Evolutionary conservation across 2,329 filamentous ascomycete genomes (phyloP), one percentile per base, ranked within the genome.

Genomic region (Plectosphaerella cucumerina): DNA sequence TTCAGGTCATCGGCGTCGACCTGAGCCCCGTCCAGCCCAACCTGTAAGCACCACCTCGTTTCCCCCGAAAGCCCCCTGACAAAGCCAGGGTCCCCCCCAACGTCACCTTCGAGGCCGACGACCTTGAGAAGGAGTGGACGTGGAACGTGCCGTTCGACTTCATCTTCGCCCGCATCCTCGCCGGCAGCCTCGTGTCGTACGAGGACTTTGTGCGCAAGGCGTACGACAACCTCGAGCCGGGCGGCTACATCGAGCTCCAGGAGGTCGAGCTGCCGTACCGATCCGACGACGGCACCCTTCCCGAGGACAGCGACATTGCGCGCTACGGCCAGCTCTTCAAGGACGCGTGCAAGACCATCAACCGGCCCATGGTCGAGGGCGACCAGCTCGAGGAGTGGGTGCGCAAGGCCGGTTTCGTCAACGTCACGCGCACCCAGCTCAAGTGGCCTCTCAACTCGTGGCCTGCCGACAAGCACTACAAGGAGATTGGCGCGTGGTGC

Each of bases 51-150:
- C 58, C 57, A 37, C 5, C n/a, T 47, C 31, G 56, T 50, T 22
- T 48, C 48, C 34, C 3, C 35, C 35, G n/a, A 12, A 20, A 18
- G 12, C 26, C 39, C 20, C n/a, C 17, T 20, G 3, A 18, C 9
- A 21, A 42, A 3, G 14, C 9, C 20, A 62, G 59, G 50, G 70
- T 73, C 8, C 74, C 75, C 0, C 68, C 70, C 0, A 78, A 78
- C 51, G 65, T 73, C 44, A 60, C 60, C 8, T 78, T 78, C 54
- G 67, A 71, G 33, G 59, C 71, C 44, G 69, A 72, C 50, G 68
- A 71, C 50, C 54, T 62, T 2, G 66, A 68, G 22, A 58, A 63
- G 47, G 55, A 59, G 31, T 72, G 69, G 69, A 62, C 62, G 3
- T 70, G 56, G 37, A 53, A 56, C 4, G 46, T 56, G 6, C 56